phyloP scores from a whole-genome alignment of 2,329 filamentous ascomycete species.

The Alternaria conjuncta region DNA sequence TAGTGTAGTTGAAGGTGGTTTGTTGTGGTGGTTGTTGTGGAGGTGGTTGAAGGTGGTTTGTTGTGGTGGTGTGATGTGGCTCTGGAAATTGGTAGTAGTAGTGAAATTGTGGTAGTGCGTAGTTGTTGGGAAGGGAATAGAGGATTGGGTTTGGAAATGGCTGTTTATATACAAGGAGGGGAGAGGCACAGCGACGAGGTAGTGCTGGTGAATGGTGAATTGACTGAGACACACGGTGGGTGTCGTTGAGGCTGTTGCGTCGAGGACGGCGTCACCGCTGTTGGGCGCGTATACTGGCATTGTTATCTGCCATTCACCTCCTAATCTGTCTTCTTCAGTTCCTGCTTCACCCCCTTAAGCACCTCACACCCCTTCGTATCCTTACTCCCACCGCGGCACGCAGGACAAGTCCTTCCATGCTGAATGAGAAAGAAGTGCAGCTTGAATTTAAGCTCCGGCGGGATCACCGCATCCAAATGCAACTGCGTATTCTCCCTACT shows the following conservation, averaged over 20 bases:
- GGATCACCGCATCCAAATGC: conserved; percentile 8
- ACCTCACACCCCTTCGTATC: not conserved
- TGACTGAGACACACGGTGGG: not conserved
- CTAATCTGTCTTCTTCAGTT: not conserved
- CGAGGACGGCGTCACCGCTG: not conserved
- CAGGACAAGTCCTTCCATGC: conserved; percentile 7
- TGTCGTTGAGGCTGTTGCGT: not conserved
- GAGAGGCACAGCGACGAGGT: not conserved
- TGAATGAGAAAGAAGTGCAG: conserved; percentile 10
- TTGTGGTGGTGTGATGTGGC: not conserved
- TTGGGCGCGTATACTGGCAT: not conserved
- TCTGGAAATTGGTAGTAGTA: not conserved
- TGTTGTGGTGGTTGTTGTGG: not conserved
- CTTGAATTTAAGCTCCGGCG: conserved; percentile 1
- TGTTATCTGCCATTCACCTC: not conserved
- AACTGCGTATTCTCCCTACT: conserved; percentile 6
- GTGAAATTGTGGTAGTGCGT: not conserved
- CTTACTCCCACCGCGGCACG: conserved; percentile 4
- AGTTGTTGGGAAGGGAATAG: not conserved
- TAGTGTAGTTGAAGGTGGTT: not conserved
- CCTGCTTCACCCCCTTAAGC: not conserved
- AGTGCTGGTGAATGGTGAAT: not conserved
- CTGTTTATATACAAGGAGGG: not conserved
- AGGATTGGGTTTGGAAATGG: not conserved
- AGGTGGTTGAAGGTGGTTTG: not conserved